Percentiles rank a stretch among this genome's conserved stretches.
These are phyloP conservation scores for Rhizopogon salebrosus DNA, from an alignment of 768 basidiomycete species.

Conservation along the genomic window DNA sequence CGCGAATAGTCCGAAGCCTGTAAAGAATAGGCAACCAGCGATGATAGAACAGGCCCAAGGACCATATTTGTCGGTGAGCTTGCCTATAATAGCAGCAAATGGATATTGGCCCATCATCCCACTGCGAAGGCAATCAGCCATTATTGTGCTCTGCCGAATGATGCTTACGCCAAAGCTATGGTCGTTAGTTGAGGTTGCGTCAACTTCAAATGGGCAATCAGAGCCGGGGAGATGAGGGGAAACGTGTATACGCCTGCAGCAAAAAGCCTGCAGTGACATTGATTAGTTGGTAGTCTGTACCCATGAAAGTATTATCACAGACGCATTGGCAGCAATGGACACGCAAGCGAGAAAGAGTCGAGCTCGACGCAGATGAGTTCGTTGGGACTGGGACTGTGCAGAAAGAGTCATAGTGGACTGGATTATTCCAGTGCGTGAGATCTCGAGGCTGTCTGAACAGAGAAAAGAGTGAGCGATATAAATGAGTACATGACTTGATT, in stretches of 20 bases:
- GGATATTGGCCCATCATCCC: slow-evolving; percentile 83
- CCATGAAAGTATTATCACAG: slow-evolving; percentile 23
- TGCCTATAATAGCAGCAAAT: slow-evolving; percentile 64
- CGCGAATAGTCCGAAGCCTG: slow-evolving; percentile 61
- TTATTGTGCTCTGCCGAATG: not conserved
- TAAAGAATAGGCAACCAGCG: slow-evolving; percentile 51
- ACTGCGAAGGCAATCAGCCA: slow-evolving; percentile 29
- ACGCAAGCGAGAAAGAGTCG: slow-evolving; percentile 35
- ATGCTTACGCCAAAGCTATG: slow-evolving; percentile 65
- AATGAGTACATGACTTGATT: too few species aligned
- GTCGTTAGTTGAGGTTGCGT: slow-evolving; percentile 76
- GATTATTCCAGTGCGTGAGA: too few species aligned
- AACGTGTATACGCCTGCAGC: slow-evolving; percentile 81
- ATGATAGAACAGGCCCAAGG: slow-evolving; percentile 63
- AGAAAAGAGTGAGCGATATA: too few species aligned
- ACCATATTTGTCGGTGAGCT: slow-evolving; percentile 61
- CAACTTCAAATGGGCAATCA: slow-evolving; percentile 58
- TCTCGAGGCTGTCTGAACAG: too few species aligned
- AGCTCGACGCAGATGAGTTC: too few species aligned
- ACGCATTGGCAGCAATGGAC: slow-evolving; percentile 65
- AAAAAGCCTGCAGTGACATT: slow-evolving; percentile 44
- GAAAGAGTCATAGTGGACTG: not conserved
- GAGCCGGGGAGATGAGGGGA: slow-evolving; percentile 62
- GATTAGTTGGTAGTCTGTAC: not conserved
- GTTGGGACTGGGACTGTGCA: not conserved